These are phyloP conservation scores for Tothia fuscella DNA, from an alignment of 2,329 filamentous ascomycete genomes.

Conservation along the genomic window DNA sequence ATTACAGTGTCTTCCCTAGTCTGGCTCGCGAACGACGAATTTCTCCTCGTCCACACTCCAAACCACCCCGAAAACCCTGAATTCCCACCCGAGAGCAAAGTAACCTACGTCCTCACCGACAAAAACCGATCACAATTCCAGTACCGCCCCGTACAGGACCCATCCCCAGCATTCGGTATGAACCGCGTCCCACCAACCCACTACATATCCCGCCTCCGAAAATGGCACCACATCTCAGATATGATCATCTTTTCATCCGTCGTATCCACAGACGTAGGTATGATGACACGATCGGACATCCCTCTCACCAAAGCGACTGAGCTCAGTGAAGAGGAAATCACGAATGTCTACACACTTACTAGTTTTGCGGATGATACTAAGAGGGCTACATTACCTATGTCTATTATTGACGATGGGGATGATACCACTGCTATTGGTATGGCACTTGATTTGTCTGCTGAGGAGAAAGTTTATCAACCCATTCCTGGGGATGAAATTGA, in stretches of 20 bases:
- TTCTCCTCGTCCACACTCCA: conserved; percentile 69
- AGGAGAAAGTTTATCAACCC: conserved; percentile 65
- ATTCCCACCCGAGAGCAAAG: conserved; percentile 50
- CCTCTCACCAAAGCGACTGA: conserved; percentile 47
- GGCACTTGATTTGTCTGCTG: conserved; percentile 71
- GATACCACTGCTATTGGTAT: conserved; percentile 73
- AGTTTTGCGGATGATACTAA: conserved; percentile 61
- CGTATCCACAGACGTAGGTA: conserved; percentile 62
- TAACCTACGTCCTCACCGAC: conserved; percentile 52
- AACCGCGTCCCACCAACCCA: conserved; percentile 60
- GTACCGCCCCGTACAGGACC: conserved; percentile 50
- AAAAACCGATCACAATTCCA: conserved; percentile 46
- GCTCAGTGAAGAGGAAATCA: conserved; percentile 44
- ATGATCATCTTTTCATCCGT: conserved; percentile 74
- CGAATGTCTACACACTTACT: conserved; percentile 53
- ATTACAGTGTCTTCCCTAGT: conserved; percentile 68
- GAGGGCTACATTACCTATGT: conserved; percentile 56
- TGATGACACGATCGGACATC: conserved; percentile 62
- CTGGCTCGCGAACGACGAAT: conserved; percentile 83
- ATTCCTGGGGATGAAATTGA: conserved; percentile 68
- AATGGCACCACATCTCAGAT: conserved; percentile 63
- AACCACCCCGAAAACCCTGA: conserved; percentile 40
- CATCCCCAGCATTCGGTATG: conserved; percentile 56
- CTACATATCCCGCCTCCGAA: conserved; percentile 61
- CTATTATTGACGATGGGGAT: conserved; percentile 48